phyloP scores from a whole-genome alignment of 1,284 basidiomycete species.

The Athelia sp. region DNA sequence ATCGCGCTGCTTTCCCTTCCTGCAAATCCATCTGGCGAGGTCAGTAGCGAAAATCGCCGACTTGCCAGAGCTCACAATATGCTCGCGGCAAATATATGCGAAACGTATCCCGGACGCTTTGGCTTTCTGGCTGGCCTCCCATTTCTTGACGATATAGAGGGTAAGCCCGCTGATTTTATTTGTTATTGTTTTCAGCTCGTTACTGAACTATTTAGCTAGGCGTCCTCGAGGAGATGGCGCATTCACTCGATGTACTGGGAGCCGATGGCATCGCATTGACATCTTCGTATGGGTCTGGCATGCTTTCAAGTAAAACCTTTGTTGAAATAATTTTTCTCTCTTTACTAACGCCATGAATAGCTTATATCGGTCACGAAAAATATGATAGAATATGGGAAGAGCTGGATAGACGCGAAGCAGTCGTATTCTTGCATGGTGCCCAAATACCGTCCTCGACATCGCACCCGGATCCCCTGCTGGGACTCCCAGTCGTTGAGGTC shows the following conservation, averaged over 20 bases:
- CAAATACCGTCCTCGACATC: slow-evolving; percentile 60
- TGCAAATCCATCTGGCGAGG: slow-evolving; percentile 40
- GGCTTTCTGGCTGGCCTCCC: slow-evolving; percentile 65
- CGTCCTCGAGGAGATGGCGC: slow-evolving; percentile 49
- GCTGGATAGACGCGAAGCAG: slow-evolving; percentile 47
- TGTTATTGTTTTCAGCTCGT: background rate
- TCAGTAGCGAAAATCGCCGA: slow-evolving; percentile 35
- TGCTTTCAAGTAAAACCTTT: slow-evolving; percentile 35
- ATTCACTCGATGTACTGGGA: slow-evolving; percentile 50
- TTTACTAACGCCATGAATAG: too few relatives aligned
- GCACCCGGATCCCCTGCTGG: slow-evolving; percentile 54
- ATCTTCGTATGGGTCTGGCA: slow-evolving; percentile 55
- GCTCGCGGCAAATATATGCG: slow-evolving; percentile 40
- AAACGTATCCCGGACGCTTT: slow-evolving; percentile 46
- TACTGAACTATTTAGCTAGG: slow-evolving; percentile 29
- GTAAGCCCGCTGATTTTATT: slow-evolving; percentile 34
- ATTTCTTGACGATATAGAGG: slow-evolving; percentile 52
- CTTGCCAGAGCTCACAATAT: slow-evolving; percentile 43
- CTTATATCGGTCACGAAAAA: slow-evolving; percentile 56
- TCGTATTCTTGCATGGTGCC: slow-evolving; percentile 67
- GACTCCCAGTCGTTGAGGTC: slow-evolving; percentile 67
- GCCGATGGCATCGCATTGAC: slow-evolving; percentile 60
- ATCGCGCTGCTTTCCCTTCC: slow-evolving; percentile 63
- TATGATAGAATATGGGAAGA: slow-evolving; percentile 66
- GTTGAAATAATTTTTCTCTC: too few relatives aligned